Evolutionary conservation across 345 rosid genomes (phyloP).

Genomic region (Bruguiera parviflora): DNA sequence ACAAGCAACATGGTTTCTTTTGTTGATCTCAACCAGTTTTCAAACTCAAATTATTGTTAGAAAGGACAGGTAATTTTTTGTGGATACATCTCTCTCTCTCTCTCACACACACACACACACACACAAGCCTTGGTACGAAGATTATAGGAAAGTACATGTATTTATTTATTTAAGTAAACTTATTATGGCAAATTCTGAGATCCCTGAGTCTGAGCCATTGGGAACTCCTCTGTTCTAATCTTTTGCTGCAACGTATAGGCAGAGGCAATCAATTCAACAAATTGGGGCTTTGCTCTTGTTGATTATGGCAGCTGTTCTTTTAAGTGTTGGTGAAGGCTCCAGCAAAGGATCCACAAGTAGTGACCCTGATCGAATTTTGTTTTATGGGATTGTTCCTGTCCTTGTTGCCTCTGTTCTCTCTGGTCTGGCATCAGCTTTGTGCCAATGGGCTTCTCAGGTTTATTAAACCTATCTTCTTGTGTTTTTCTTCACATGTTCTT

Average conservation of each 20-base stretch:
- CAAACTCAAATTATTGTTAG: background rate
- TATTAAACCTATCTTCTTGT: background rate
- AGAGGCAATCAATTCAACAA: conserved; percentile 87
- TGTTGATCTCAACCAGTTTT: background rate
- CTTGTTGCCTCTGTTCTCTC: conserved; percentile 93
- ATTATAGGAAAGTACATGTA: too few relatives aligned
- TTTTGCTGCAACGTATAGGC: conserved; percentile 46
- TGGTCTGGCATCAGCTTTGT: conserved; percentile 89
- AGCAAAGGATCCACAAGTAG: conserved; percentile 51
- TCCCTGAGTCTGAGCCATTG: background rate
- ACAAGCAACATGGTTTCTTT: background rate
- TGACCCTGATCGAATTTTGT: conserved; percentile 60
- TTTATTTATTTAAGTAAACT: background rate
- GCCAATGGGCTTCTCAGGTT: conserved; percentile 99
- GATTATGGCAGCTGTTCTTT: conserved; percentile 85
- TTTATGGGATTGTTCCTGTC: conserved; percentile 90
- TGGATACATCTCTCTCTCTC: background rate
- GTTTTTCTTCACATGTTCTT: background rate
- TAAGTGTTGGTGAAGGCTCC: conserved; percentile 96
- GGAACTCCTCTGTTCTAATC: conserved; percentile 12
- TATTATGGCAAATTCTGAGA: background rate
- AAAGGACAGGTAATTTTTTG: background rate
- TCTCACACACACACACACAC: background rate
- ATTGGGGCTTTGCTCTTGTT: conserved; percentile 79
- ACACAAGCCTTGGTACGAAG: too few relatives aligned